These are phyloP conservation scores for Macrocystidia cucumis DNA, from an alignment of 1,284 basidiomycete genomes.

Conservation along the genomic window DNA sequence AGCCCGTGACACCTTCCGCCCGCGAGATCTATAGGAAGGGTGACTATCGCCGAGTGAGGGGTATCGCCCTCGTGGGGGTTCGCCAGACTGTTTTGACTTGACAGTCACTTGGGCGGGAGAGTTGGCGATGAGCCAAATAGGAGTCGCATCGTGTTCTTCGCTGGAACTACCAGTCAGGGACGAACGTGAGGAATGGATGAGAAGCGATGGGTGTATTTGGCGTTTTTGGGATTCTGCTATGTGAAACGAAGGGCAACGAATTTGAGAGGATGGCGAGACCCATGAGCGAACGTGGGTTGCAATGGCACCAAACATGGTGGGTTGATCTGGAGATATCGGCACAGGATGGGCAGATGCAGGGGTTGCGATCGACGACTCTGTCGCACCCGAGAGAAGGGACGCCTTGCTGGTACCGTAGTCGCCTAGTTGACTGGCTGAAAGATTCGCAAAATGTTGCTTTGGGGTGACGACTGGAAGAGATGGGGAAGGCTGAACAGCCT, in stretches of 20 bases:
- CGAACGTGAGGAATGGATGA: conserved; percentile 11
- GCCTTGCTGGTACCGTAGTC: conserved; percentile 19
- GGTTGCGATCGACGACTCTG: conserved; percentile 31
- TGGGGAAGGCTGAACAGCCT: conserved; percentile 16
- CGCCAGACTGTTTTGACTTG: background rate
- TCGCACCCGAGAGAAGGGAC: conserved; percentile 20
- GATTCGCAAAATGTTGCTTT: conserved; percentile 16
- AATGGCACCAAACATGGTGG: conserved; percentile 18
- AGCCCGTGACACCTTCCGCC: conserved; percentile 23
- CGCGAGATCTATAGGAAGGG: conserved; percentile 22
- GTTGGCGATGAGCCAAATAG: conserved; percentile 11
- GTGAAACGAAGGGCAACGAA: conserved; percentile 8
- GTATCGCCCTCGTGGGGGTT: conserved; percentile 9
- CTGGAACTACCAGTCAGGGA: conserved; percentile 9
- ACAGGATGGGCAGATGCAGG: conserved; percentile 25
- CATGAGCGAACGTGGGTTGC: conserved; percentile 28
- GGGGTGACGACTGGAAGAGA: conserved; percentile 23
- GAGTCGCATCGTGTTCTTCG: conserved; percentile 11
- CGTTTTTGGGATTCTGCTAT: conserved; percentile 6
- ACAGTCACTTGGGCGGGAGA: conserved; percentile 9
- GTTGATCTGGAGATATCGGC: conserved; percentile 16
- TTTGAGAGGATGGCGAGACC: conserved; percentile 18
- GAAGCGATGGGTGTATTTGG: conserved; percentile 13
- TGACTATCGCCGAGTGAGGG: conserved; percentile 12
- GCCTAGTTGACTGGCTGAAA: conserved; percentile 14